Evolutionary conservation across 2,329 filamentous ascomycete species (phyloP), one percentile per base, ranked within the genome.

Genomic region (Chaetomium globosum): DNA sequence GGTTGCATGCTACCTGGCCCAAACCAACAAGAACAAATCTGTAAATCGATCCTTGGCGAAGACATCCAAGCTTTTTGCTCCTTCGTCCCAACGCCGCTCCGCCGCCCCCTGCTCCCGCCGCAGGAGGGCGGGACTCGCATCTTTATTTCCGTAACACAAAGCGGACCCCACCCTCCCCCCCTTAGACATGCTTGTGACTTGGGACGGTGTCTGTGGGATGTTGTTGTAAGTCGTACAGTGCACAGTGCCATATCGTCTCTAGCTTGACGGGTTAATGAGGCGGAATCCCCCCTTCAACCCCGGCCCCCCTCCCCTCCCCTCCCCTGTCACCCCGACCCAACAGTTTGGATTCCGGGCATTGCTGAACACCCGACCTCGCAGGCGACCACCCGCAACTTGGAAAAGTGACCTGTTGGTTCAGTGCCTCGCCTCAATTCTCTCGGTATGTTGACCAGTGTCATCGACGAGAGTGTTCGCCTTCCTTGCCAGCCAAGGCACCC

Each of bases 331-430:
- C 4, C 4, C 12, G n/a, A 36, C 48, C 48, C 56, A 30, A 52
- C 63, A 30, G 30, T 6, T 31, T 51, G 57, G 57, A 26, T 61
- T 33, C 23, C 52, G 43, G 43, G 57, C 51, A 4, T 26, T 64
- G 63, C 30, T 59, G 61, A 23, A 56, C 52, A 43, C 43, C 30
- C 12, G 57, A 3, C 58, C 52, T 33, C 4, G 31, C n/a, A 26
- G 6, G 16, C 26, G 36, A 33, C 58, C 58, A 46, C 23, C 31
- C 19, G 19, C 51, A 51, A 33, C 55, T 30, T 48, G 13, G 4
- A 12, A 4, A 8, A 49, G 52, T 62, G 39, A 62, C 39, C 59
- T 62, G 52, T 43, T 53, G 39, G 49, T 4, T 54, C 49, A 21
- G 49, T 54, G 31, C 26, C 57, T 4, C 30, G 43, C 23, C 23